Evolutionary conservation across 257 asterid species (phyloP).

Genomic region (Capsicum rhomboideum): DNA sequence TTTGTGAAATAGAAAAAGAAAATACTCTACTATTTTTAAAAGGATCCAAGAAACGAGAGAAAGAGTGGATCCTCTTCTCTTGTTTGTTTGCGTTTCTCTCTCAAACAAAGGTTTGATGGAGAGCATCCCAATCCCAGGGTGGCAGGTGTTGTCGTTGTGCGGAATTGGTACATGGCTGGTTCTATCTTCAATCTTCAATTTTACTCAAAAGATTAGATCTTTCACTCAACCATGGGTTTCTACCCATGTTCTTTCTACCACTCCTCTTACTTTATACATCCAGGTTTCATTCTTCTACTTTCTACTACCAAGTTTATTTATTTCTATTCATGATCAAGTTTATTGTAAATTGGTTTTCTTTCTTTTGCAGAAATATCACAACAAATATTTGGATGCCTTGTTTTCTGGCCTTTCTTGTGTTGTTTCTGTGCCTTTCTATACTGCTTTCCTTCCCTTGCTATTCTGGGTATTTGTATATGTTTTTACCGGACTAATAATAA

Average conservation of each 20-base stretch:
- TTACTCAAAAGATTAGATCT: conserved; percentile 74
- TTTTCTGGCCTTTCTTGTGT: conserved; percentile 77
- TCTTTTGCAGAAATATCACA: conserved; percentile 62
- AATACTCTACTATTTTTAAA: too few species aligned
- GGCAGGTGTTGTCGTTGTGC: conserved; percentile 34
- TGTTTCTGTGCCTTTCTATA: conserved; percentile 95
- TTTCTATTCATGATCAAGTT: not conserved
- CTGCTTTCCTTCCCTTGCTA: conserved; percentile 89
- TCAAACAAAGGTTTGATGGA: too few species aligned
- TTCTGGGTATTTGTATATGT: conserved; percentile 60
- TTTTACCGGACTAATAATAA: not conserved
- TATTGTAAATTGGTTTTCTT: not conserved
- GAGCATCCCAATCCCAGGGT: too few species aligned
- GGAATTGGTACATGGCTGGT: conserved; percentile 64
- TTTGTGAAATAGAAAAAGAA: too few species aligned
- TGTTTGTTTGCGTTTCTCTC: too few species aligned
- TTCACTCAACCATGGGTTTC: conserved; percentile 67
- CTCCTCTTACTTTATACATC: conserved; percentile 61
- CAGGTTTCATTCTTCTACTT: conserved; percentile 45
- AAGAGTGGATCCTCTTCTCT: too few species aligned
- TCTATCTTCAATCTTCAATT: conserved; percentile 52
- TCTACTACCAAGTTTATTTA: not conserved
- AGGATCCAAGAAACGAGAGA: too few species aligned
- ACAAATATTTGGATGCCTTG: conserved; percentile 56
- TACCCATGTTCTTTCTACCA: conserved; percentile 38